Evolutionary conservation across 163 green algal species (phyloP), one percentile per base, ranked within the genome.

Genomic region (Chloromonas sp.): DNA sequence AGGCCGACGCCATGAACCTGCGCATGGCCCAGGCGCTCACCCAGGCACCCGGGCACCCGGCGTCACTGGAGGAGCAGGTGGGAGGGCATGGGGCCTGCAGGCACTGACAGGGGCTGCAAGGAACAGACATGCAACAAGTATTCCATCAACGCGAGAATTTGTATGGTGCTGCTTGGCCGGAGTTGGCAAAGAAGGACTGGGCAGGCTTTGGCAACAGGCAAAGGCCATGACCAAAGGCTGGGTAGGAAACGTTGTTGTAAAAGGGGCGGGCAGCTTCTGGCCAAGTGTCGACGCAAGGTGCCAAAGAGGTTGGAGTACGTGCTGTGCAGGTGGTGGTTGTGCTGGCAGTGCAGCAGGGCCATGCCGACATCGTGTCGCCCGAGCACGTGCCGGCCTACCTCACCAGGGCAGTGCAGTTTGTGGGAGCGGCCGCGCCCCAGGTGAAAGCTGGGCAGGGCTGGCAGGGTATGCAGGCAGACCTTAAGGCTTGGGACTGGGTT

Each of bases 61-160:
- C 88, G 8, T 83, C 85, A 1, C 84, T 94, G 60, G 88, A 92
- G 59, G 89, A 96, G 78, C 88, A 91, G 86, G 89, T 92, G 66
- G 0, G 82, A 14, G 0, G 1, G 2, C 36, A 36, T 36, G 36
- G 36, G 36, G 36, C 36, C 36, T 36, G 36, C 36, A 36, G 36
- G 36, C 36, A 36, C 36, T 36, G 36, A 36, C 36, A 36, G 36
- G 36, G 36, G 36, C 36, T 36, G 36, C 36, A 36, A 36, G 36
- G 36, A 36, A 36, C 36, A 36, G 36, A 36, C 36, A 36, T 36
- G 36, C 36, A 36, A 36, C 36, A 36, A 36, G 36, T 36, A 36
- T 36, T 36, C 36, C 36, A 36, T 36, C 36, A 36, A 36, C 36
- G 36, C 36, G 36, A 36, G 36, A 36, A 36, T 36, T 36, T 36